Percentiles rank a stretch among this genome's conserved stretches.
phyloP scores from a whole-genome alignment of 345 rosid species.

The Capsella bursapastoris region DNA sequence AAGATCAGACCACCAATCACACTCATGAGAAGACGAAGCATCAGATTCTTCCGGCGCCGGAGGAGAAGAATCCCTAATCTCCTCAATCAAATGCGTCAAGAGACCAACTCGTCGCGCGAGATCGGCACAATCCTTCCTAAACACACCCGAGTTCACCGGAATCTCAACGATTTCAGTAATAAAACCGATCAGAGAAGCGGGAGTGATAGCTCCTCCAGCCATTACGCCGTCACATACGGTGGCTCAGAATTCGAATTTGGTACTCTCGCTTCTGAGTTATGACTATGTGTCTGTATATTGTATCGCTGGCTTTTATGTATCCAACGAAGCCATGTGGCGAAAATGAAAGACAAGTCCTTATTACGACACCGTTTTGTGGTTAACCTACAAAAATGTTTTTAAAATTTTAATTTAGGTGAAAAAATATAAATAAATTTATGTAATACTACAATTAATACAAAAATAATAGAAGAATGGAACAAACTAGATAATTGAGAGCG shows the following conservation, averaged over 20 bases:
- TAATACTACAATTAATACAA: neutral
- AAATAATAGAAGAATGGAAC: slow-evolving; percentile 1
- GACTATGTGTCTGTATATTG: slow-evolving; percentile 13
- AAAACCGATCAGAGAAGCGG: slow-evolving; percentile 31
- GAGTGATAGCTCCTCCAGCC: slow-evolving; percentile 38
- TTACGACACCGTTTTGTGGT: slow-evolving; percentile 29
- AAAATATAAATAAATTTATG: neutral
- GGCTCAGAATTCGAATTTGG: neutral
- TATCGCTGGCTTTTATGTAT: slow-evolving; percentile 18
- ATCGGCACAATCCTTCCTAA: slow-evolving; percentile 80
- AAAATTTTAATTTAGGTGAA: neutral
- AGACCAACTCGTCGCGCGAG: slow-evolving; percentile 75
- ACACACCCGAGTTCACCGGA: slow-evolving; percentile 35
- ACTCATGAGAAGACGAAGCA: slow-evolving; percentile 26
- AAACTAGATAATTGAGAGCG: slow-evolving; percentile 35
- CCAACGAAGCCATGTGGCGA: slow-evolving; percentile 39
- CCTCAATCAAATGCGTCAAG: slow-evolving; percentile 81
- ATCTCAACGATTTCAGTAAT: slow-evolving; percentile 39
- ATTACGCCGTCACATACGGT: slow-evolving; percentile 32
- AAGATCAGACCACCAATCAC: slow-evolving; percentile 76
- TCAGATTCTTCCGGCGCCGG: slow-evolving; percentile 30
- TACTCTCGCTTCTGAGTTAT: slow-evolving; percentile 10
- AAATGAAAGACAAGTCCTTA: neutral
- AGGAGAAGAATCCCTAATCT: slow-evolving; percentile 55
- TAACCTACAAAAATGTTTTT: neutral